phyloP scores from a whole-genome alignment of 352 stramenopile species.

The Sclerospora graminicola region DNA sequence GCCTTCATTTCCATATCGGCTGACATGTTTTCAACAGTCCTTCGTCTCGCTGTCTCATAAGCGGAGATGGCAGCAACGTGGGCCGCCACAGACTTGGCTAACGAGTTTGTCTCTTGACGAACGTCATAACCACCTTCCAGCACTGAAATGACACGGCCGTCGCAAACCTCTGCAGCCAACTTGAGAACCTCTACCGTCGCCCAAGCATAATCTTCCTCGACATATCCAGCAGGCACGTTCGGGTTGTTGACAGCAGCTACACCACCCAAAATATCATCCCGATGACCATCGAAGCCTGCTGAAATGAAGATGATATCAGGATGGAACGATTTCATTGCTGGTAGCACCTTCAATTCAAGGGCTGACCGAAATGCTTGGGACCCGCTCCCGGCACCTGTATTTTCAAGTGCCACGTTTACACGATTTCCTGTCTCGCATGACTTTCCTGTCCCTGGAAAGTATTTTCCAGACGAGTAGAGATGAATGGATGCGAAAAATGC shows the following conservation, averaged over 20 bases:
- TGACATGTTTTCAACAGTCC: slow-evolving; percentile 5
- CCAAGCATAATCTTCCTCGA: slow-evolving; percentile 80
- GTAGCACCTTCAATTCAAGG: slow-evolving; percentile 49
- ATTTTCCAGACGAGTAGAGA: slow-evolving; percentile 60
- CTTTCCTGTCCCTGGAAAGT: slow-evolving; percentile 73
- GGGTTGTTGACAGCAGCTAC: slow-evolving; percentile 66
- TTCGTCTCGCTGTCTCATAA: slow-evolving; percentile 35
- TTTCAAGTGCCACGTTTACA: slow-evolving; percentile 73
- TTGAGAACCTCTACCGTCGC: slow-evolving; percentile 68
- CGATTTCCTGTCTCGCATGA: slow-evolving; percentile 43
- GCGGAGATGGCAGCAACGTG: slow-evolving; percentile 64
- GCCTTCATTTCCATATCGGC: slow-evolving; percentile 24
- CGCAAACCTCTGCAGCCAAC: slow-evolving; percentile 62
- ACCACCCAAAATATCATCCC: slow-evolving; percentile 75
- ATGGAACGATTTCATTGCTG: slow-evolving; percentile 60
- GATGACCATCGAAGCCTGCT: slow-evolving; percentile 80
- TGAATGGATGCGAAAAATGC: slow-evolving; percentile 81
- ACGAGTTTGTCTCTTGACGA: slow-evolving; percentile 65
- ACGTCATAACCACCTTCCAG: slow-evolving; percentile 84
- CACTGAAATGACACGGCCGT: slow-evolving; percentile 75
- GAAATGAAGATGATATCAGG: slow-evolving; percentile 86
- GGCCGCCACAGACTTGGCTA: slow-evolving; percentile 71
- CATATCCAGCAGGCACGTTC: slow-evolving; percentile 65
- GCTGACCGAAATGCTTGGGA: slow-evolving; percentile 57
- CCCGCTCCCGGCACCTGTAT: slow-evolving; percentile 49